phyloP scores from a whole-genome alignment of 352 stramenopile genomes.

The Phytophthora pisi region DNA sequence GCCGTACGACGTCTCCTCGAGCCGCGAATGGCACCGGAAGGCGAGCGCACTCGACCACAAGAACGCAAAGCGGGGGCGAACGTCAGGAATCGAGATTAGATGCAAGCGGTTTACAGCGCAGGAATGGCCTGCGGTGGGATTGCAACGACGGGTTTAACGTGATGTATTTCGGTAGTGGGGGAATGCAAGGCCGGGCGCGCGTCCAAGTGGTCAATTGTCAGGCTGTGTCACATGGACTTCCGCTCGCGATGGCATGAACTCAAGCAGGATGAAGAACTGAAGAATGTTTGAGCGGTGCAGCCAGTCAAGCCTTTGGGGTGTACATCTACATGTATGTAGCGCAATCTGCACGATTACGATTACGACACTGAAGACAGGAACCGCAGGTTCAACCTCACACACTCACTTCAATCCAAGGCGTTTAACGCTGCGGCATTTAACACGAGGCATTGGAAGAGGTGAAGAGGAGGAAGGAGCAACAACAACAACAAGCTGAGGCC shows the following conservation, averaged over 20 bases:
- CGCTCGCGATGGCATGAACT: background rate
- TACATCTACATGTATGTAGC: no score
- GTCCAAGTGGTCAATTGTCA: background rate
- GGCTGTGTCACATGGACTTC: background rate
- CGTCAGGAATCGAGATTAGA: constrained; percentile 22
- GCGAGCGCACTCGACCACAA: constrained; percentile 23
- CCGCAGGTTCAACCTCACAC: no score
- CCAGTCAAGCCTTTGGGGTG: no score
- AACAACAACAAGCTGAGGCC: no score
- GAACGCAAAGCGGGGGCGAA: constrained; percentile 9
- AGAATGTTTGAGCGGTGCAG: no score
- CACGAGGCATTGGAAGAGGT: no score
- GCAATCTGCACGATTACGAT: no score
- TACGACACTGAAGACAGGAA: no score
- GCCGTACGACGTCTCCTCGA: background rate
- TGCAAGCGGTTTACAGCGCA: constrained; percentile 10
- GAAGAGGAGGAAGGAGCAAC: no score
- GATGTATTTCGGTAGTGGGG: constrained; percentile 33
- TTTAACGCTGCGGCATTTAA: background rate
- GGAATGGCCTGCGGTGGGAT: constrained; percentile 3
- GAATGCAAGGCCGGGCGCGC: constrained; percentile 17
- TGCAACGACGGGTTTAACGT: constrained; percentile 19
- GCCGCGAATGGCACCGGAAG: constrained; percentile 9
- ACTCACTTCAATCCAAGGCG: background rate
- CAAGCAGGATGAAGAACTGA: no score